A percentile compares a stretch with the other conserved stretches of the same genome.
phyloP scores from a whole-genome alignment of 352 stramenopile species.

The Elongisporangium senticosum region DNA sequence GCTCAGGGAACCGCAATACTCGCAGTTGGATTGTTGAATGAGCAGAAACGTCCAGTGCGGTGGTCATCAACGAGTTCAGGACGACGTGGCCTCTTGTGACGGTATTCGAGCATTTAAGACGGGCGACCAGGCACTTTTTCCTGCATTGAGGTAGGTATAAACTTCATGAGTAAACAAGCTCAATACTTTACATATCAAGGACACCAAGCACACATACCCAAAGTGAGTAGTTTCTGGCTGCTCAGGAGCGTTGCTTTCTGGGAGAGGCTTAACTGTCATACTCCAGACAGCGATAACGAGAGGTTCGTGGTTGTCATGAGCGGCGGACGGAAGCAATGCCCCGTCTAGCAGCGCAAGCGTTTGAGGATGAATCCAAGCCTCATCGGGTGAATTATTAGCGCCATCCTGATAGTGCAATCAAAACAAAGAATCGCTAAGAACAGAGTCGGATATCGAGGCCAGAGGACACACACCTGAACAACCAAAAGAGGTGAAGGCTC shows the following conservation, averaged over 20 bases:
- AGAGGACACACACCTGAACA: slow-evolving; percentile 29
- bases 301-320: slow-evolving; percentile 25
- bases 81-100: slow-evolving; percentile 31
- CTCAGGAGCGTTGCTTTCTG: background rate
- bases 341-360: slow-evolving; percentile 57
- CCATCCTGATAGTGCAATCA: background rate
- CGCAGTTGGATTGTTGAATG: slow-evolving; percentile 30
- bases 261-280: slow-evolving; percentile 1
- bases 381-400: slow-evolving; percentile 32
- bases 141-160: background rate
- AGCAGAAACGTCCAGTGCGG: slow-evolving; percentile 11
- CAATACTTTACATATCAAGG: slow-evolving; percentile 7
- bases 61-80: slow-evolving; percentile 21
- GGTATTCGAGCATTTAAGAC: slow-evolving; percentile 29
- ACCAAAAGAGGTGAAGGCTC: slow-evolving; percentile 44
- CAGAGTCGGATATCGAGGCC: too few species aligned
- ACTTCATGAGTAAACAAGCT: background rate
- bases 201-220: slow-evolving; percentile 4
- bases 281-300: slow-evolving; percentile 39
- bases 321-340: slow-evolving; percentile 22
- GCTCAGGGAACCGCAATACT: slow-evolving; percentile 47
- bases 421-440: too few species aligned
- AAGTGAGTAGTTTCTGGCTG: slow-evolving; percentile 9
- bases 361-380: slow-evolving; percentile 66
- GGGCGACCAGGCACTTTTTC: slow-evolving; percentile 13